These are phyloP conservation scores for Berberis vulgaris DNA, from an alignment of 164 flowering plant genomes.

Conservation along the genomic window DNA sequence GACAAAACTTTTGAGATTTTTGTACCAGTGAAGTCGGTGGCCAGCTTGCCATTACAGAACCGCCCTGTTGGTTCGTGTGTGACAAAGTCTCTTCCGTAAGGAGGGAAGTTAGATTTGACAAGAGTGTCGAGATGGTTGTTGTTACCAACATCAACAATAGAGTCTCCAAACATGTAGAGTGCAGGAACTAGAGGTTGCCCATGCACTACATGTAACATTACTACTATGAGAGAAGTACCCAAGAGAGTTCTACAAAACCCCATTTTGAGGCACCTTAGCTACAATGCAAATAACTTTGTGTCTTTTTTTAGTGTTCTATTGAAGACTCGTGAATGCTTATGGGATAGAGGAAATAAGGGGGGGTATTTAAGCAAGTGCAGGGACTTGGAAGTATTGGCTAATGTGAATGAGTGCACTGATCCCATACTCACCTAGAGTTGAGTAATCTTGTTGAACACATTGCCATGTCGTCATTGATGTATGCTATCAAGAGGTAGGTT, in stretches of 20 bases:
- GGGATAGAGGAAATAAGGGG: not conserved
- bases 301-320: no score
- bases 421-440: no score
- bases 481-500: not conserved
- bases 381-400: no score
- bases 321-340: no score
- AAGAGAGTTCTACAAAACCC: slow-evolving; percentile 12
- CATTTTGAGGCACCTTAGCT: slow-evolving; percentile 15
- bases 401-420: no score
- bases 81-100: slow-evolving; percentile 87
- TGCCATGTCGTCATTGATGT: no score
- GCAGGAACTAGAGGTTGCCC: slow-evolving; percentile 84
- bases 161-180: slow-evolving; percentile 77
- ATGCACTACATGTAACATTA: slow-evolving; percentile 17
- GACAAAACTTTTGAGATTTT: not conserved
- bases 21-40: slow-evolving; percentile 47
- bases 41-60: slow-evolving; percentile 79
- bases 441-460: no score
- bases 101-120: slow-evolving; percentile 78
- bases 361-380: not conserved
- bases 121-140: slow-evolving; percentile 64
- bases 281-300: no score
- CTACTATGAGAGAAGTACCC: slow-evolving; percentile 12
- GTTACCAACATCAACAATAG: slow-evolving; percentile 80
- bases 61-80: slow-evolving; percentile 78